A percentile compares a stretch with the other conserved stretches of the same genome.
phyloP scores from a whole-genome alignment of 192 early-diverging fungal species.

The Anaeromyces robustus region DNA sequence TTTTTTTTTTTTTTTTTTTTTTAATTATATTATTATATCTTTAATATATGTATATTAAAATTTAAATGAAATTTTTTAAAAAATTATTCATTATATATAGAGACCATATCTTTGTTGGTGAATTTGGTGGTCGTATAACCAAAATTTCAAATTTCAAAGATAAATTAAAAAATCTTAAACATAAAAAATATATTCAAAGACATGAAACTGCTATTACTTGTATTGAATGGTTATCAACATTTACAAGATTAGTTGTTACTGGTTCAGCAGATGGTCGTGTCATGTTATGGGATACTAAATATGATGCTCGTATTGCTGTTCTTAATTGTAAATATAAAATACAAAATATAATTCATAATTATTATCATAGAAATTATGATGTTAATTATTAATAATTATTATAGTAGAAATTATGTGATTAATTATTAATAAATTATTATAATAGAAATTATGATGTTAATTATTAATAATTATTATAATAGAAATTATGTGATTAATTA shows the following conservation, averaged over 20 bases:
- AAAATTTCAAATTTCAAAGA: neutral
- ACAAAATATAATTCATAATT: too few species aligned
- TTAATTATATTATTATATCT: too few species aligned
- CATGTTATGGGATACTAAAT: neutral
- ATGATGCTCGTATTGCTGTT: neutral
- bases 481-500: too few species aligned
- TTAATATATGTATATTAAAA: too few species aligned
- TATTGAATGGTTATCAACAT: neutral
- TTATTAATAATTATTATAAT: too few species aligned
- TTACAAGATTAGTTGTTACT: neutral
- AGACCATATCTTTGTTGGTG: neutral
- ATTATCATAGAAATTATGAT: too few species aligned
- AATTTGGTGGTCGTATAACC: neutral
- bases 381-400: too few species aligned
- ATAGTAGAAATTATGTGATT: too few species aligned
- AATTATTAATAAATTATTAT: too few species aligned
- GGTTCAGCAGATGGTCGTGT: neutral
- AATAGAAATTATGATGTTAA: too few species aligned
- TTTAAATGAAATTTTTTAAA: too few species aligned
- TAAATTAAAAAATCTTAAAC: neutral
- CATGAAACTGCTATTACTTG: neutral
- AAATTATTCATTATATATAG: neutral
- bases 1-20: too few species aligned
- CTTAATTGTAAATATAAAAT: neutral
- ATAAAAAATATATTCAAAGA: neutral